A percentile compares a stretch with the other conserved stretches of the same genome.
Conservation (phyloP, 2,329 filamentous ascomycete species). For the Neonectria magnoliae region DNA sequence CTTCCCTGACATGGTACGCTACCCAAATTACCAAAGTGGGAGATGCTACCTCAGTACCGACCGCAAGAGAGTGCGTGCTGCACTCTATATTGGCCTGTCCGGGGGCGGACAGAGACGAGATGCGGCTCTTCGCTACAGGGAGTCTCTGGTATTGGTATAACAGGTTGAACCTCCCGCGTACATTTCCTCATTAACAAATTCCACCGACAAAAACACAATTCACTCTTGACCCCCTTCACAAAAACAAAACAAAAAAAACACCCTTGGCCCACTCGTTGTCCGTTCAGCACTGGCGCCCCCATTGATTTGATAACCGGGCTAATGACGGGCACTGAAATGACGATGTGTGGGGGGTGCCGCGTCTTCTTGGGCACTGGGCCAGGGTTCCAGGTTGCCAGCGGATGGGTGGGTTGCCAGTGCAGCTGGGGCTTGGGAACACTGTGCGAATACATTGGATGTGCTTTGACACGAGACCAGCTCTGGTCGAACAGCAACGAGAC, state of each 20-base stretch:
- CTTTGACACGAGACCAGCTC: background rate
- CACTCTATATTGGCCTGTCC: background rate
- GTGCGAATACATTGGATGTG: constrained; percentile 30
- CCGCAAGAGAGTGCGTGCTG: background rate
- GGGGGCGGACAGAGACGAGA: background rate
- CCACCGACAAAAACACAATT: constrained; percentile 9
- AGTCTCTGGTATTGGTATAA: background rate
- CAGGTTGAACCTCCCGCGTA: background rate
- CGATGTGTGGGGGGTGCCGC: constrained; percentile 41
- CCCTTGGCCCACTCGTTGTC: constrained; percentile 36
- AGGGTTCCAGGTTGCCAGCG: constrained; percentile 31
- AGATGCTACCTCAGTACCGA: background rate
- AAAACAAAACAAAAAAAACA: background rate
- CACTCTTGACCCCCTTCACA: constrained; percentile 15
- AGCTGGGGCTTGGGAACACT: constrained; percentile 33
- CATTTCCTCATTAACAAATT: constrained; percentile 2
- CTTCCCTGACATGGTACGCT: constrained; percentile 10
- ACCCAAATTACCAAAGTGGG: background rate
- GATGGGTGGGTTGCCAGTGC: constrained; percentile 43
- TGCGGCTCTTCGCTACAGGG: background rate
- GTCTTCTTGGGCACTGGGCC: constrained; percentile 35
- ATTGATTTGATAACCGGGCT: constrained; percentile 43
- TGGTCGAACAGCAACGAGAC: background rate
- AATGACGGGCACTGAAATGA: constrained; percentile 44
- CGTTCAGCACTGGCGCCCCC: constrained; percentile 37